Base-by-base conservation (phyloP, 2,329 filamentous ascomycete genomes). In the Zelopaecilomyces penicillatus region DNA sequence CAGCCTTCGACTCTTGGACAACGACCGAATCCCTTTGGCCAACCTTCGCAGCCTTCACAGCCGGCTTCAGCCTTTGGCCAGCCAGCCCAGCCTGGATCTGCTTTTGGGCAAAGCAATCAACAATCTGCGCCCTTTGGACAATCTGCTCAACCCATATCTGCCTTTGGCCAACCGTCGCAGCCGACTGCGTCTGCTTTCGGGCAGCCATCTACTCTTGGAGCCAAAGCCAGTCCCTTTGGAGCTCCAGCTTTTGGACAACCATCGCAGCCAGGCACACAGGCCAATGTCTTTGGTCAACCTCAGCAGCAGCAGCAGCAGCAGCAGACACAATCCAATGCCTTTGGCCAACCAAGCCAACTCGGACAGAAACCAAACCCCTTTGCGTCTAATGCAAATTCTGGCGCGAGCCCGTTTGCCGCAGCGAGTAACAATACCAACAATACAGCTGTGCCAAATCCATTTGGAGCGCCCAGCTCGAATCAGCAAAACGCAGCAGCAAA, bases 91-190 rank as follows among this genome's bases (percentile, higher is more conserved):
- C 44, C 51, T 39, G 26, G 57, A 38, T 57, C 62, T 1, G 53
- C 65, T 0, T 73, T 74, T 52, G 70, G 69, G 1, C 63, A 67
- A 45, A 48, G 60, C n/a, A 54, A 65, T 19, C 63, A 56, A 39
- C 47, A 19, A 39, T 27, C 57, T 37, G 57, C 62, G 1, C 53
- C 65, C 0, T 73, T 74, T 52, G 70, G 69, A 2, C 63, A 67
- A 45, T 48, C 61, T n/a, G 54, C 65, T 19, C 63, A 56, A 39
- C 47, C 34, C 8, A 11, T 39, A 11, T 50, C 55, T 6, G 56
- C 61, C 0, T 71, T 71, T 43, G 66, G 67, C 5, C 64, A 68
- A 45, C 44, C 60, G 9, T 57, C 65, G n/a, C 63, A 57, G 34
- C 35, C 52, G 30, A 19, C 19, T 19, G 47, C 54, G 30, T 55